phyloP scores from a whole-genome alignment of 2,329 filamentous ascomycete genomes.

The Neodidymelliopsis sp. region DNA sequence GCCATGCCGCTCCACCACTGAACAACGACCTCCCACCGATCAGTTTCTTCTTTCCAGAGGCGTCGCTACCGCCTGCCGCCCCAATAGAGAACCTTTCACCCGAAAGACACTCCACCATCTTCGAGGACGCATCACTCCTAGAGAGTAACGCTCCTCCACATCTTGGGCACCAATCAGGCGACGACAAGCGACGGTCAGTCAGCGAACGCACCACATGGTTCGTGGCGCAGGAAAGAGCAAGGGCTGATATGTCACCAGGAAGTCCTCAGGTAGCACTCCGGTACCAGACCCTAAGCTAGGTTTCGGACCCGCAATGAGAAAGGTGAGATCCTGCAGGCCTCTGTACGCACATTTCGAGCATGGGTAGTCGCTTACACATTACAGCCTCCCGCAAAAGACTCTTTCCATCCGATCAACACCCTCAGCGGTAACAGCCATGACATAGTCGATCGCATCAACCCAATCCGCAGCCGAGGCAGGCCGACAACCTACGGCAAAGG shows the following conservation, averaged over 20 bases:
- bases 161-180: background rate
- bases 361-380: constrained; percentile 4
- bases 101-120: background rate
- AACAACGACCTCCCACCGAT: too few species aligned
- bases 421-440: constrained; percentile 1
- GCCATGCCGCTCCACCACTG: constrained; percentile 21
- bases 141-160: background rate
- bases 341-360: background rate
- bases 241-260: constrained; percentile 16
- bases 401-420: constrained; percentile 24
- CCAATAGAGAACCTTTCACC: background rate
- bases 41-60: too few species aligned
- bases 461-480: constrained; percentile 1
- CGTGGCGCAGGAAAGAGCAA: constrained; percentile 6
- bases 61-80: too few species aligned
- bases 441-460: constrained; percentile 5
- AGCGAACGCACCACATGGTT: background rate
- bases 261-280: constrained; percentile 26
- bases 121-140: background rate
- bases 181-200: constrained; percentile 10
- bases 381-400: constrained; percentile 25
- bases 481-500: constrained; percentile 23
- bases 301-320: constrained; percentile 10
- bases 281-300: constrained; percentile 23
- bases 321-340: constrained; percentile 11